phyloP scores from a whole-genome alignment of 2,329 filamentous ascomycete species.

The Penicillium sp. region DNA sequence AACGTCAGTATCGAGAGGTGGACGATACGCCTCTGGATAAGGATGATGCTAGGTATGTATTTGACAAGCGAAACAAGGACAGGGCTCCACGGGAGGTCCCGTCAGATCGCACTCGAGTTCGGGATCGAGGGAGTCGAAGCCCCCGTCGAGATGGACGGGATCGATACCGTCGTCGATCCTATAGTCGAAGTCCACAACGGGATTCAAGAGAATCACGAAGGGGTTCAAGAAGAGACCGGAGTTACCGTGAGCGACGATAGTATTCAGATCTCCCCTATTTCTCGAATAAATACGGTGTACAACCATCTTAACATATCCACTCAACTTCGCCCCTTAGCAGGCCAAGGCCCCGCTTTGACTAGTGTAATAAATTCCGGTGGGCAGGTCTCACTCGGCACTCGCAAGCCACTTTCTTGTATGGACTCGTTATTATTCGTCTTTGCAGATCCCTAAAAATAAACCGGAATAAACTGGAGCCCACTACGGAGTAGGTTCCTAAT shows the following conservation, averaged over 20 bases:
- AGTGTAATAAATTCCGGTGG: conserved; percentile 10
- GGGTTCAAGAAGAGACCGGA: conserved; percentile 30
- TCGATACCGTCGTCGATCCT: conserved; percentile 40
- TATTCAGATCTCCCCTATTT: conserved; percentile 11
- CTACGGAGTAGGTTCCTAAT: neutral
- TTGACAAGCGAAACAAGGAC: conserved; percentile 54
- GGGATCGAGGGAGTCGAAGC: conserved; percentile 31
- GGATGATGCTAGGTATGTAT: conserved; percentile 64
- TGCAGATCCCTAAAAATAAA: conserved; percentile 22
- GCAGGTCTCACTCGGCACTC: conserved; percentile 19
- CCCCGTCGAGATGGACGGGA: conserved; percentile 25
- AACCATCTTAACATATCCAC: neutral
- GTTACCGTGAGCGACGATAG: conserved; percentile 24
- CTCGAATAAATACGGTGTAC: neutral
- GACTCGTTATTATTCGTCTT: conserved; percentile 9
- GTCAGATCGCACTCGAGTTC: conserved; percentile 45
- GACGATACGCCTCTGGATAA: conserved; percentile 48
- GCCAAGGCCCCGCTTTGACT: conserved; percentile 12
- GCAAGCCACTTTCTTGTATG: conserved; percentile 7
- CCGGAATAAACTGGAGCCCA: conserved; percentile 13
- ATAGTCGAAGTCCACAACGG: conserved; percentile 28
- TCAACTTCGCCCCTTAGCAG: neutral
- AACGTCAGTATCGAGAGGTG: conserved; percentile 79
- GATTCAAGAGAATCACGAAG: conserved; percentile 23
- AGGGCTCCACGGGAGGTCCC: conserved; percentile 16